Evolutionary conservation across 2,329 filamentous ascomycete species (phyloP).

Genomic region (Cladophialophora exuberans): DNA sequence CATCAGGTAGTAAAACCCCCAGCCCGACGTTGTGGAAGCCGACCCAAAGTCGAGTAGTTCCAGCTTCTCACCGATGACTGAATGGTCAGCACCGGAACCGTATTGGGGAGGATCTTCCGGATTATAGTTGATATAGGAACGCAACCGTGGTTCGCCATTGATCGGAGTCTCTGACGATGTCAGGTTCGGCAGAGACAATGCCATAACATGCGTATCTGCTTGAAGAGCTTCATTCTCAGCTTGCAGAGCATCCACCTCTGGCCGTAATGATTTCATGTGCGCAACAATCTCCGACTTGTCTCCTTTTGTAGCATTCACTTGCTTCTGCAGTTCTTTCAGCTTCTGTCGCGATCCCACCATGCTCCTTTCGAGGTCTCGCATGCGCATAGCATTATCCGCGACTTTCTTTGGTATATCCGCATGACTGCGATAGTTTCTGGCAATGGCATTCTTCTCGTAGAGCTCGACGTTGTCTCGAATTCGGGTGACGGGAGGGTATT

Average conservation of each 20-base stretch:
- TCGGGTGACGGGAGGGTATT: conserved; percentile 80
- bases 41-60: conserved; percentile 86
- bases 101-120: conserved; percentile 46
- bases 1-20: conserved; percentile 98
- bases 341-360: conserved; percentile 46
- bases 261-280: conserved; percentile 24
- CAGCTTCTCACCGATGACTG: conserved; percentile 83
- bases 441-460: conserved; percentile 79
- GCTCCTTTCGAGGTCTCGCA: conserved; percentile 43
- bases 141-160: conserved; percentile 49
- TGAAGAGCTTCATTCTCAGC: conserved; percentile 34
- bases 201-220: conserved; percentile 55
- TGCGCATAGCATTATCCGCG: conserved; percentile 41
- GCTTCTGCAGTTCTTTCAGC: conserved; percentile 49
- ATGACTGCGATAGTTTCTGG: conserved; percentile 75
- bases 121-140: conserved; percentile 79
- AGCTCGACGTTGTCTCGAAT: conserved; percentile 83
- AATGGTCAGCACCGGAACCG: conserved; percentile 65
- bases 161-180: conserved; percentile 76
- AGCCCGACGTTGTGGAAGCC: conserved; percentile 81
- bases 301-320: conserved; percentile 42
- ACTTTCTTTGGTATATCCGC: conserved; percentile 58
- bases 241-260: conserved; percentile 37
- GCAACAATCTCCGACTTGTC: conserved; percentile 26
- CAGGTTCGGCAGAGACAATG: conserved; percentile 81